These are phyloP conservation scores for Cystobasidium sp. DNA, from an alignment of 1,284 basidiomycete species.

Conservation along the genomic window DNA sequence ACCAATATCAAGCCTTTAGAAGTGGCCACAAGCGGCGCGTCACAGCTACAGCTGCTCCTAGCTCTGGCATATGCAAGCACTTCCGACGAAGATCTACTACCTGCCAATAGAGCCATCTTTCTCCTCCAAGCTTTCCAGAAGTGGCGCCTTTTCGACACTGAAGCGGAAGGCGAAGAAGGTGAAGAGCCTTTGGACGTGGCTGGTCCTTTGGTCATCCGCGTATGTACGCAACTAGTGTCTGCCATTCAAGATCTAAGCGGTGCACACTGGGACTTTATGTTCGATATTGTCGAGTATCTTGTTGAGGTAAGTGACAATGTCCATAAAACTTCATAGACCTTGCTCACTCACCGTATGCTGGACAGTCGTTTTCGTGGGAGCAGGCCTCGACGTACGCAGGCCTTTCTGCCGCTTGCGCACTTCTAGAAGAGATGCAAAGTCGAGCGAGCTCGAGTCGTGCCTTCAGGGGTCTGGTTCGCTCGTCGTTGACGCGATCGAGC, in stretches of 20 bases:
- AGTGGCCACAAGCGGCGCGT: constrained; percentile 71
- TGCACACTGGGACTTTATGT: constrained; percentile 88
- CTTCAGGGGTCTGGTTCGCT: constrained; percentile 57
- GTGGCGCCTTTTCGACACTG: constrained; percentile 65
- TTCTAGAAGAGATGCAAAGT: constrained; percentile 74
- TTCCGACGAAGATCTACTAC: constrained; percentile 80
- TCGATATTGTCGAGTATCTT: constrained; percentile 85
- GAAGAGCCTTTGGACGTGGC: constrained; percentile 67
- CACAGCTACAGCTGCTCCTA: constrained; percentile 71
- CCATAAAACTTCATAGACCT: not conserved
- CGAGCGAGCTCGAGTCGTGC: constrained; percentile 73
- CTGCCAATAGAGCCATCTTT: constrained; percentile 84
- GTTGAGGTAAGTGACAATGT: constrained; percentile 68
- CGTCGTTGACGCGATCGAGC: not conserved
- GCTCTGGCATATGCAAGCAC: constrained; percentile 77
- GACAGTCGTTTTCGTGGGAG: constrained; percentile 66
- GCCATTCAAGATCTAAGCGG: constrained; percentile 87
- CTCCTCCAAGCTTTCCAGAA: constrained; percentile 81
- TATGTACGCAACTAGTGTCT: constrained; percentile 79
- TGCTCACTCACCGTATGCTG: not conserved
- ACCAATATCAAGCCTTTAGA: constrained; percentile 70
- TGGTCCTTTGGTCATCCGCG: constrained; percentile 59
- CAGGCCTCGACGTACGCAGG: constrained; percentile 67
- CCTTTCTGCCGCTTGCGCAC: constrained; percentile 70
- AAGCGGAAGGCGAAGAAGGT: constrained; percentile 73